Percentiles rank a stretch among this genome's conserved stretches.
phyloP scores from a whole-genome alignment of 140 eudicot species.

The Senecio squalidus region DNA sequence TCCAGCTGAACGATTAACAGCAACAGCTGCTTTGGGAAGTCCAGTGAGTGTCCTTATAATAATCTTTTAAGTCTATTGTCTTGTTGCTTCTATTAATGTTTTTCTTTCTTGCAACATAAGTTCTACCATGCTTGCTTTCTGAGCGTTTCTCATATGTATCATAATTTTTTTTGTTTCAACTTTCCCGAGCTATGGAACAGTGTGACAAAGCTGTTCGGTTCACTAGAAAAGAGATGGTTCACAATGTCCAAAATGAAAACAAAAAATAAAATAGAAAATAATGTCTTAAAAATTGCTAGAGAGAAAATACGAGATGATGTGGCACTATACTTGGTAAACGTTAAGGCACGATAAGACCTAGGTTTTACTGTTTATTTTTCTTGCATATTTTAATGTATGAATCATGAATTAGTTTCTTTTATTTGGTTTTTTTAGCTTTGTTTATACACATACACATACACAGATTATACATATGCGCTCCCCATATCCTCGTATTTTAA shows the following conservation, averaged over 20 bases:
- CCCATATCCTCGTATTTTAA: background rate
- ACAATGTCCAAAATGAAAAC: background rate
- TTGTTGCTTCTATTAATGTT: slow-evolving; percentile 1
- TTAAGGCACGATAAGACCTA: background rate
- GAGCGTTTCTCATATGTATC: background rate
- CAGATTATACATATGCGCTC: background rate
- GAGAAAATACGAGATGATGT: background rate
- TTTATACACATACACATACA: background rate
- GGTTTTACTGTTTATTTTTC: background rate
- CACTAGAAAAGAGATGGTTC: background rate
- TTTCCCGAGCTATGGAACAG: no score
- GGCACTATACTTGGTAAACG: background rate
- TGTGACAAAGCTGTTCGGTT: no score
- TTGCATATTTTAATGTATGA: background rate
- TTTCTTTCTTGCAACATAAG: background rate
- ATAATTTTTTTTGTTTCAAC: background rate
- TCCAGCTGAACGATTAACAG: slow-evolving; percentile 65
- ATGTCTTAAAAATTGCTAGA: background rate
- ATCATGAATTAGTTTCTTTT: background rate
- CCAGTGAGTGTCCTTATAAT: slow-evolving; percentile 40
- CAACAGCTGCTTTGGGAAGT: slow-evolving; percentile 56
- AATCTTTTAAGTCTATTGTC: background rate
- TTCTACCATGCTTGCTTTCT: background rate
- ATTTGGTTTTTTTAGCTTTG: background rate
- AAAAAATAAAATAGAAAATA: background rate